These are phyloP conservation scores for Leptographium radiaticola DNA, from an alignment of 2,329 filamentous ascomycete genomes.

Conservation along the genomic window DNA sequence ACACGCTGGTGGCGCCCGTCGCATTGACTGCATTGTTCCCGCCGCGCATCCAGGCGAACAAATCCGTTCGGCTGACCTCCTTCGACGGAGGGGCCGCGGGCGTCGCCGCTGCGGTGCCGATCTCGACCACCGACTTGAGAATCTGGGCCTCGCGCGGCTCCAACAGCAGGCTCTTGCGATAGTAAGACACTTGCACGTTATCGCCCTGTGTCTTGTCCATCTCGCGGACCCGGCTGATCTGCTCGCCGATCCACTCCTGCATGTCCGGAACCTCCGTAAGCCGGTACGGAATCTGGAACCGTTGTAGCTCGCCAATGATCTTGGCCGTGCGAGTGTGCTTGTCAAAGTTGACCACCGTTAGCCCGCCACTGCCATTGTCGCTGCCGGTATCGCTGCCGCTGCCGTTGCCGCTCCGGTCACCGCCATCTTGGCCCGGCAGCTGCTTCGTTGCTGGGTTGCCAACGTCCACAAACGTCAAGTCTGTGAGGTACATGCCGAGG, in stretches of 20 bases:
- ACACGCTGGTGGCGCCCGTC: background rate
- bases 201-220: conserved; percentile 30
- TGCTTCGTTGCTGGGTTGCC: conserved; percentile 80
- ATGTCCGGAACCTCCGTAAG: conserved; percentile 74
- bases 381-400: background rate
- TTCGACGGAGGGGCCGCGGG: background rate
- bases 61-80: background rate
- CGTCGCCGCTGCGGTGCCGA: conserved; percentile 5
- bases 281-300: conserved; percentile 88
- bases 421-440: conserved; percentile 38
- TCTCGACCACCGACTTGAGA: conserved; percentile 17
- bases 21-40: background rate
- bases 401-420: conserved; percentile 20
- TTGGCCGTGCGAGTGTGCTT: conserved; percentile 91
- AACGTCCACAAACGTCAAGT: conserved; percentile 89
- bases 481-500: conserved; percentile 89
- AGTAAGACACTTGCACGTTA: conserved; percentile 51
- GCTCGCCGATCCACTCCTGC: conserved; percentile 81
- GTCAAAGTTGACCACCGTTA: conserved; percentile 91
- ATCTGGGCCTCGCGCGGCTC: conserved; percentile 53
- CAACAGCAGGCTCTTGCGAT: conserved; percentile 71
- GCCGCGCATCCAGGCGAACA: conserved; percentile 6
- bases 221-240: conserved; percentile 64
- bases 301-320: conserved; percentile 89
- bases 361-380: conserved; percentile 37